Base-by-base conservation (phyloP, 345 rosid genomes). In the Aurinia saxatilis region DNA sequence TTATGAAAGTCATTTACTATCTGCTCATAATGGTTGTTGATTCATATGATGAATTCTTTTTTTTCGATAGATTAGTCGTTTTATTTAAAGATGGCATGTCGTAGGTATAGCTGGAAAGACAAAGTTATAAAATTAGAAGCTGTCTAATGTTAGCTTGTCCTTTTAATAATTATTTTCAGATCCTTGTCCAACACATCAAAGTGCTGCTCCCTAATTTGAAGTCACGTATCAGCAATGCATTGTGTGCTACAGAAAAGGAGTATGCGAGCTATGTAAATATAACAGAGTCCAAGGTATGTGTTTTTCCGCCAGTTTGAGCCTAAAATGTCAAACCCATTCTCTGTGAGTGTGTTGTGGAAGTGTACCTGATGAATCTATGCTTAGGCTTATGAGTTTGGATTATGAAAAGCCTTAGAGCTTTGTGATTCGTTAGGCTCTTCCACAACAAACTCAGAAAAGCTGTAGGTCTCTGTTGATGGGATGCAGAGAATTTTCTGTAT, bases 211-310 rank as follows among this genome's bases (percentile, higher is more conserved):
- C 98, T 5, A 85, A 74, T 60, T 64, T 92, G 60, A 92, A 92
- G 73, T 83, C 97, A 49, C 82, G 83, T 59, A 81, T 92, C 54
- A 84, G 86, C 74, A 47, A 79, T 60, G 77, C 79, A 10, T 67
- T 92, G 75, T 86, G 80, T 74, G 71, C 92, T 69, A 82, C 82
- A 57, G 95, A 91, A 63, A 92, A 92, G 76, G 96, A 87, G 67
- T 91, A 89, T 75, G 89, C 90, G 68, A 89, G 97, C 76, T 92
- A 77, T 74, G 98, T 95, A 69, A 87, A 87, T 72, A 79, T 89
- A 66, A 82, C 86, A 17, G 98, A 92, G 75, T 84, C 98, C 54
- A 89, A 81, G 95, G 98, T 63, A 79, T 54, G 70, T 51, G 35
- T 44, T 57, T 71, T 18, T 50, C 12, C 8, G 11, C 27, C 37